Evolutionary conservation across 192 early-diverging fungal species (phyloP).

Genomic region (Backusella liffmaniae): DNA sequence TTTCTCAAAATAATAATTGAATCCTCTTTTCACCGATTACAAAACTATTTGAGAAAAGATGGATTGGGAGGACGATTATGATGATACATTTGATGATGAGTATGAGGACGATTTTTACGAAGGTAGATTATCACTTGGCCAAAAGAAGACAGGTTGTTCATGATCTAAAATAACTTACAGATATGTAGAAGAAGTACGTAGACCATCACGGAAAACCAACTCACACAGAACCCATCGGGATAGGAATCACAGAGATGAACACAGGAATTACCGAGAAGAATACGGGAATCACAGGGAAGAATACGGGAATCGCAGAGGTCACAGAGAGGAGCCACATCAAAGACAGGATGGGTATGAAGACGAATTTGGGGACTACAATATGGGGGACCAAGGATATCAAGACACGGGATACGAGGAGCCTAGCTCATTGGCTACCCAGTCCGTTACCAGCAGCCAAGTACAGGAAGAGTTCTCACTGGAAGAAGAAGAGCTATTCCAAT

Average conservation of each 20-base stretch:
- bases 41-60: background rate
- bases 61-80: background rate
- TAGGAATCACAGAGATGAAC: background rate
- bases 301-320: background rate
- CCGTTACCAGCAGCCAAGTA: background rate
- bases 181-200: background rate
- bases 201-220: background rate
- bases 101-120: background rate
- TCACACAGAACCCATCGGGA: background rate
- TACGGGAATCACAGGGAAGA: background rate
- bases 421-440: background rate
- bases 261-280: background rate
- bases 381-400: background rate
- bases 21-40: too few relatives aligned
- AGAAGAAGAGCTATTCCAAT: background rate
- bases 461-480: background rate
- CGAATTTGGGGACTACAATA: background rate
- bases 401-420: background rate
- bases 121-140: background rate
- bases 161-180: constrained; percentile 5
- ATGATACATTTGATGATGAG: background rate
- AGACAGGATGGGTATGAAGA: background rate
- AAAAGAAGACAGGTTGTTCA: background rate
- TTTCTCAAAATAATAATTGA: background rate
- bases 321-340: background rate